Percentiles rank a stretch among this genome's conserved stretches.
phyloP scores from a whole-genome alignment of 1,284 basidiomycete genomes.

The Xerocomus subilludens region DNA sequence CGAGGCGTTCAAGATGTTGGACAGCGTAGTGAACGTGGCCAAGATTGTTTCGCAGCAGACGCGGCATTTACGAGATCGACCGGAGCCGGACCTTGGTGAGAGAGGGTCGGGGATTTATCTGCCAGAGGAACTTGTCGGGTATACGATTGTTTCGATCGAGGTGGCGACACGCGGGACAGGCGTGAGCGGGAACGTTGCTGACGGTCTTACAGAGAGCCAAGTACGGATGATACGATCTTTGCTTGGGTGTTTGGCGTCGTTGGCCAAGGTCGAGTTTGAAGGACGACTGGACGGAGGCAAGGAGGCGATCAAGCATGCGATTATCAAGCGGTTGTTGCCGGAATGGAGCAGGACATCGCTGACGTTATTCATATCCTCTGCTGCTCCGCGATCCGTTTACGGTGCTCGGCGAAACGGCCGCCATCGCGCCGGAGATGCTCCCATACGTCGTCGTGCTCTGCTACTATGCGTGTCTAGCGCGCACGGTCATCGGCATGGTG shows the following conservation, averaged over 20 bases:
- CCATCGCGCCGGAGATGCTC: slow-evolving; percentile 88
- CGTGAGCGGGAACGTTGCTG: slow-evolving; percentile 67
- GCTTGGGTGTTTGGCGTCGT: slow-evolving; percentile 73
- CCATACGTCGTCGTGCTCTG: slow-evolving; percentile 85
- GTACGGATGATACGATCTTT: slow-evolving; percentile 81
- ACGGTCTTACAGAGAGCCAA: slow-evolving; percentile 82
- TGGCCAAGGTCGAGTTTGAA: slow-evolving; percentile 76
- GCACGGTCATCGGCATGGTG: slow-evolving; percentile 84
- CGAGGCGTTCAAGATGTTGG: slow-evolving; percentile 79
- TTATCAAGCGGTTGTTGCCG: slow-evolving; percentile 87
- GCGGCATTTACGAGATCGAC: slow-evolving; percentile 76
- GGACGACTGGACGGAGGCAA: slow-evolving; percentile 73
- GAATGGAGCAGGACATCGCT: slow-evolving; percentile 89
- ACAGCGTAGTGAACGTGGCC: slow-evolving; percentile 76
- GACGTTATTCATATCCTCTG: slow-evolving; percentile 79
- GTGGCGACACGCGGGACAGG: slow-evolving; percentile 79
- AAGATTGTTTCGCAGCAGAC: slow-evolving; percentile 79
- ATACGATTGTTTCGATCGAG: slow-evolving; percentile 87
- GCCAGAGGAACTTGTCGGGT: slow-evolving; percentile 90
- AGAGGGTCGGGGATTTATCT: slow-evolving; percentile 85
- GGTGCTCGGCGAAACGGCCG: slow-evolving; percentile 87
- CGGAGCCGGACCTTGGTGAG: slow-evolving; percentile 76
- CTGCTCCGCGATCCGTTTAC: slow-evolving; percentile 89
- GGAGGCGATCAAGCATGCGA: slow-evolving; percentile 80
- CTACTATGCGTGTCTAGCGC: slow-evolving; percentile 89